Evolutionary conservation across 2,329 filamentous ascomycete species (phyloP).

Genomic region (Pezizomycotina sp.): DNA sequence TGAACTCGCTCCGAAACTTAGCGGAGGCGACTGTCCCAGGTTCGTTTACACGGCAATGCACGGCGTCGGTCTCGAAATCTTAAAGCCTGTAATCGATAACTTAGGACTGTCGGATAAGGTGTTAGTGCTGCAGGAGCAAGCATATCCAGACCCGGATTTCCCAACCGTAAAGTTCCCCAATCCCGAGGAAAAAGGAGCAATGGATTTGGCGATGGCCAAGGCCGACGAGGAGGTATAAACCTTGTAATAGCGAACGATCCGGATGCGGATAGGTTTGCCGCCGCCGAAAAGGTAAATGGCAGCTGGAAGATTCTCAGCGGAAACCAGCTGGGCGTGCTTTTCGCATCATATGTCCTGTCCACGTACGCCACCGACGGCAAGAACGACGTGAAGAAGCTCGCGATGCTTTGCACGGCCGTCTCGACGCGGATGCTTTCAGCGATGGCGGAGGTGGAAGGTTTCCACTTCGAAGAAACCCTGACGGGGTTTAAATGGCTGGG

Average conservation of each 20-base stretch:
- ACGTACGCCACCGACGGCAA: constrained; percentile 19
- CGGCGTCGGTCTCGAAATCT: constrained; percentile 37
- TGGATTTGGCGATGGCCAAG: constrained; percentile 41
- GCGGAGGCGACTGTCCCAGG: constrained; percentile 31
- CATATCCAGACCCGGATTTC: constrained; percentile 43
- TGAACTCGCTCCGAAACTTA: constrained; percentile 30
- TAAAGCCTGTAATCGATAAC: constrained; percentile 30
- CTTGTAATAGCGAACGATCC: constrained; percentile 48
- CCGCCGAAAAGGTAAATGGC: constrained; percentile 41
- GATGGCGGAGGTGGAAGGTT: constrained; percentile 39
- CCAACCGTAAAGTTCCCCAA: constrained; percentile 49
- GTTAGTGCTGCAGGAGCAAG: constrained; percentile 31
- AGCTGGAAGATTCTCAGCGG: constrained; percentile 46
- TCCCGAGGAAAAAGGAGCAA: constrained; percentile 46
- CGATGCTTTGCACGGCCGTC: constrained; percentile 46
- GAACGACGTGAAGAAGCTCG: constrained; percentile 31
- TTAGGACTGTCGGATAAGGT: constrained; percentile 33
- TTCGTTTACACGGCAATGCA: constrained; percentile 44
- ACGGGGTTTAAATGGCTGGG: constrained; percentile 55
- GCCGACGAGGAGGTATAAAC: constrained; percentile 35
- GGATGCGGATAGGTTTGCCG: constrained; percentile 48
- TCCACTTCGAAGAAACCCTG: constrained; percentile 44
- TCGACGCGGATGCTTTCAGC: constrained; percentile 46
- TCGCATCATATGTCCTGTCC: constrained; percentile 42
- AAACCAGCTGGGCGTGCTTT: constrained; percentile 46